Conservation (phyloP, 73 alveolate genomes). For the Blepharisma japonicum region DNA sequence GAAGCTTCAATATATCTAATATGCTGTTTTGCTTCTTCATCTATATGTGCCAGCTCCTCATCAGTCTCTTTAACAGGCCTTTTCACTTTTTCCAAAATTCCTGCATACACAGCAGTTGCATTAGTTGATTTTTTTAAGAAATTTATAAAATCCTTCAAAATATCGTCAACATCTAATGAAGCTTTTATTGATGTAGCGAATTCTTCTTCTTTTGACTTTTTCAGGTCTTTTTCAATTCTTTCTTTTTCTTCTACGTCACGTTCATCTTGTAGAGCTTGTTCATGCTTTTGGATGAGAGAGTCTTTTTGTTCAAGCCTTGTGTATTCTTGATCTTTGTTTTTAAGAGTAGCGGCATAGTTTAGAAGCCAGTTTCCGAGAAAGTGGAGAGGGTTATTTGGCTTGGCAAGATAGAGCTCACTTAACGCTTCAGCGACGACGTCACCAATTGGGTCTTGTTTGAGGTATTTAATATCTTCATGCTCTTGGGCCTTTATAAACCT, state of each 20-base stretch:
- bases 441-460: constrained; percentile 62
- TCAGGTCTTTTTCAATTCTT: not conserved
- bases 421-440: constrained; percentile 64
- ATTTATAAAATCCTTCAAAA: constrained; percentile 34
- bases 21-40: constrained; percentile 55
- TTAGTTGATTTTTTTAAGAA: constrained; percentile 50
- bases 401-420: constrained; percentile 50
- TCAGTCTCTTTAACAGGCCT: constrained; percentile 64
- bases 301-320: not conserved
- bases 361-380: constrained; percentile 75
- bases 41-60: constrained; percentile 76
- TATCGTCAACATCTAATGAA: constrained; percentile 44
- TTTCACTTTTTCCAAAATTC: constrained; percentile 53
- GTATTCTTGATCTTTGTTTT: constrained; percentile 6
- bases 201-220: constrained; percentile 1
- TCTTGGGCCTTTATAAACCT: constrained; percentile 33
- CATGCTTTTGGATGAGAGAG: not conserved
- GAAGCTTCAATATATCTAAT: constrained; percentile 60
- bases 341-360: constrained; percentile 50
- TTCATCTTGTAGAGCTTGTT: constrained; percentile 2
- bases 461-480: constrained; percentile 57
- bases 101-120: constrained; percentile 85
- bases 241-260: not conserved
- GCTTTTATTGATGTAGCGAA: not conserved
- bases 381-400: constrained; percentile 71